Base-by-base conservation (phyloP, 2,329 filamentous ascomycete species). In the Chalara sp. region DNA sequence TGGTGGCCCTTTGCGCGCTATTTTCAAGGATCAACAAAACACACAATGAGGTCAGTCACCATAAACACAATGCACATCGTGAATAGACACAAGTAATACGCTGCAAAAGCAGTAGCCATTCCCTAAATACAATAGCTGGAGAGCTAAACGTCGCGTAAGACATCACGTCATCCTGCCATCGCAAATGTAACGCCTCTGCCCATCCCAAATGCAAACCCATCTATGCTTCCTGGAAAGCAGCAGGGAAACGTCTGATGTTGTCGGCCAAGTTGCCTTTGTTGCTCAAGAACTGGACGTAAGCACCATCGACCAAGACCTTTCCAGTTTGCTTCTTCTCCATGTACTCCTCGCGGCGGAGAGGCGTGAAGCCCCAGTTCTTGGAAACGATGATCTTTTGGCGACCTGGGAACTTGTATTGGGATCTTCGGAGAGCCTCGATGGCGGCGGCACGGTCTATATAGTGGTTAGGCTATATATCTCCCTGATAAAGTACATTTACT, bases 281-380 rank as follows among this genome's bases (percentile, higher is more conserved):
- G 78, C 82, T 81, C 67, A 97, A 84, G 87, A 99, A 99, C 82
- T 99, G 90, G 66, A 99, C 93, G 79, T 99, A 99, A 68, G 93
- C 93, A 84, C 93, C 93, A 68, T 99, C 93, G 66, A 95, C 87
- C 82, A 92, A 89, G 78, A 99, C 86, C 72, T 84, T 86, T 72
- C 93, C 93, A 68, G 86, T 87, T 71, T 89, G 81, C 84, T 95
- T 95, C 80, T 92, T 88, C 76, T 90, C 83, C 71, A 95, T 80
- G 80, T 97, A 99, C 76, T 99, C 93, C 66, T 97, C 93, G 67
- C 93, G 91, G 70, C 89, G 87, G 68, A 99, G 89, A 71, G 91
- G 91, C 59, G 93, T 99, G 88, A 99, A 99, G 66, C 93, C 93
- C 93, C 93, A 99, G 86, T 99, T 99, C 90, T 97, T 99, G 82